Evolutionary conservation across 2,329 filamentous ascomycete genomes (phyloP), one percentile per base, ranked within the genome.

Genomic region (Pseudogymnoascus sp.): DNA sequence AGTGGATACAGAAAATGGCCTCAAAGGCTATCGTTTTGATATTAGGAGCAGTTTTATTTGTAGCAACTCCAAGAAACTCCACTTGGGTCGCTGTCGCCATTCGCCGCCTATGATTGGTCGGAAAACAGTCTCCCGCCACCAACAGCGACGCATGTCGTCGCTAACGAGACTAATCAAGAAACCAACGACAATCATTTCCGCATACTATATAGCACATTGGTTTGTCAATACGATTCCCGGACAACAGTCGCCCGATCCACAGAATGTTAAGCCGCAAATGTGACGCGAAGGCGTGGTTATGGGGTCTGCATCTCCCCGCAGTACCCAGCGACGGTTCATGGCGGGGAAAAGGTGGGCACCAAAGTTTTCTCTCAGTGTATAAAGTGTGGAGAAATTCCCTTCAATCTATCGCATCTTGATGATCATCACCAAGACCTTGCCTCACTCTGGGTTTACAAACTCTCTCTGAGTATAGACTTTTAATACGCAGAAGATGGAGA

Each of bases 221-320:
- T 54, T 31, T 54, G 14, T 31, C 14, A 54, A 31, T 54, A 29
- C 26, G 10, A 54, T 54, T 54, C 47, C 47, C 29, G 47, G 47
- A 54, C 47, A 54, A 54, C 47, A 54, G 47, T 54, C 47, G 47
- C 47, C 47, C 47, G 47, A 54, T 54, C 47, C 47, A 54, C 47
- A 54, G 29, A 54, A 54, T 54, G n/a, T 54, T 29, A 54, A 29
- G n/a, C 8, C 29, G 29, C 29, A 31, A 31, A 54, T 26, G n/a
- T 29, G 47, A 54, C 14, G 26, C 23, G 47, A 54, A 54, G 31
- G 47, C 26, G 26, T 54, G 47, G 47, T 31, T 31, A n/a, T 31
- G 47, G 47, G 16, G 26, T 12, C 47, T 54, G 23, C 47, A 54
- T 54, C 47, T 54, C 47, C 47, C 47, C 47, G 47, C 47, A 54